Conservation (phyloP, 306 rosid species). For the Begonia masoniana region DNA sequence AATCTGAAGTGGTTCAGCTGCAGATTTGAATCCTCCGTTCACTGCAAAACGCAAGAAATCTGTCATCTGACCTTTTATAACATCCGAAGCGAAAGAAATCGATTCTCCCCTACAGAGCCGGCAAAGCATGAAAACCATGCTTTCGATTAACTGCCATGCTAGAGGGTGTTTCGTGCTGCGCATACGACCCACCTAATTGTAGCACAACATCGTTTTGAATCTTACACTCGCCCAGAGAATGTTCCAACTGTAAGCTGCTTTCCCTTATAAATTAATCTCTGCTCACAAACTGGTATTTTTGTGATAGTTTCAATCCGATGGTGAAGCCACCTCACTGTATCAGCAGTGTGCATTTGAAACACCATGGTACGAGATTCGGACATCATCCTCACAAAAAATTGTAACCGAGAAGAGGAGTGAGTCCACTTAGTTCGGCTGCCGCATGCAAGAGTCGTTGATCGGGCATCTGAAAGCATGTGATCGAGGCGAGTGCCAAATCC, state of each 20-base stretch:
- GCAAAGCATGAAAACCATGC: slow-evolving; percentile 21
- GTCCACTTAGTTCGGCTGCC: slow-evolving; percentile 7
- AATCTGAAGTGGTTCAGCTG: slow-evolving; percentile 40
- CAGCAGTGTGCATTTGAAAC: slow-evolving; percentile 33
- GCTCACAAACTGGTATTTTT: slow-evolving; percentile 37
- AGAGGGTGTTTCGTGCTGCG: slow-evolving; percentile 35
- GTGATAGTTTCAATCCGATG: slow-evolving; percentile 19
- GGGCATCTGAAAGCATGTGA: slow-evolving; percentile 23
- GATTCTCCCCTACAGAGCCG: slow-evolving; percentile 42
- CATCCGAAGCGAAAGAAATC: slow-evolving; percentile 13
- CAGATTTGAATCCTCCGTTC: slow-evolving; percentile 16
- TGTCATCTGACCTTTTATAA: slow-evolving; percentile 20
- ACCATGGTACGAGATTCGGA: slow-evolving; percentile 35
- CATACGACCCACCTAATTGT: slow-evolving; percentile 50
- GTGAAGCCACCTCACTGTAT: slow-evolving; percentile 40
- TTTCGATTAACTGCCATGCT: slow-evolving; percentile 31
- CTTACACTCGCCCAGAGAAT: slow-evolving; percentile 40
- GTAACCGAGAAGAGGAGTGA: slow-evolving; percentile 21
- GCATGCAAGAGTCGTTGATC: slow-evolving; percentile 12
- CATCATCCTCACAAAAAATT: slow-evolving; percentile 54
- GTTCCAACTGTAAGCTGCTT: slow-evolving; percentile 49
- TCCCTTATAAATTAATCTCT: slow-evolving; percentile 44
- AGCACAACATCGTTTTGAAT: slow-evolving; percentile 49
- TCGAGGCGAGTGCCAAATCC: slow-evolving; percentile 8
- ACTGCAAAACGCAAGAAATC: slow-evolving; percentile 18